Evolutionary conservation across 495 filamentous ascomycete genomes (phyloP), one percentile per base, ranked within the genome.

Genomic region (Aspergillus wentii): DNA sequence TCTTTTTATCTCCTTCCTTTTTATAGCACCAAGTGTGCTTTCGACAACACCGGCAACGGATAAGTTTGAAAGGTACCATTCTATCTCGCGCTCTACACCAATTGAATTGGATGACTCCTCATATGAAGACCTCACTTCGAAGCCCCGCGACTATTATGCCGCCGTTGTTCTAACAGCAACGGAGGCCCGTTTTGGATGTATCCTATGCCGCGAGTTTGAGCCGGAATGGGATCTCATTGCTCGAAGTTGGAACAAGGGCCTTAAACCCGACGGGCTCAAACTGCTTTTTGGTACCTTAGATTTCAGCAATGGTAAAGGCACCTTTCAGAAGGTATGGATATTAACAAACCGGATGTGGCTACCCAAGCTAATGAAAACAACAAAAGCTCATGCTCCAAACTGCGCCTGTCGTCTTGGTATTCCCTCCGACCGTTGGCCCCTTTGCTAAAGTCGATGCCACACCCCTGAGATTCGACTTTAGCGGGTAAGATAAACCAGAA

Each of bases 211-310:
- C 23, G 85, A 94, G 37, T 95, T 97, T 63, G 82, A 92, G 54
- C 84, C 92, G 1, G 94, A 99, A 64, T 99, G 88, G 83, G 86
- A 95, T 17, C 59, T 99, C 16, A 74, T 99, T 21, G 75, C 78
- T 11, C 85, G 77, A 55, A 94, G 87, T 68, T 99, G 92, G 92
- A 73, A 72, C 42, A 85, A 80, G 54, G 88, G 85, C 2, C 80
- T 88, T 59, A 86, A 83, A 64, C 59, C 70, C 21, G 83, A 78
- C 27, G 81, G 82, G 18, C 78, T 85, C 25, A 72, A 84, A 37
- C 47, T 94, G 38, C 53, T 95, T 33, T 94, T 87, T 66, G 86
- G 79, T 20, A 94, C 88, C 10, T 69, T 97, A 44, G 92, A 99
- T 51, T 99, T 97, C 55, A 56, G 68, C 19, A 80, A 95, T 48